Evolutionary conservation across 495 filamentous ascomycete species (phyloP).

Genomic region (Darksidea phi): DNA sequence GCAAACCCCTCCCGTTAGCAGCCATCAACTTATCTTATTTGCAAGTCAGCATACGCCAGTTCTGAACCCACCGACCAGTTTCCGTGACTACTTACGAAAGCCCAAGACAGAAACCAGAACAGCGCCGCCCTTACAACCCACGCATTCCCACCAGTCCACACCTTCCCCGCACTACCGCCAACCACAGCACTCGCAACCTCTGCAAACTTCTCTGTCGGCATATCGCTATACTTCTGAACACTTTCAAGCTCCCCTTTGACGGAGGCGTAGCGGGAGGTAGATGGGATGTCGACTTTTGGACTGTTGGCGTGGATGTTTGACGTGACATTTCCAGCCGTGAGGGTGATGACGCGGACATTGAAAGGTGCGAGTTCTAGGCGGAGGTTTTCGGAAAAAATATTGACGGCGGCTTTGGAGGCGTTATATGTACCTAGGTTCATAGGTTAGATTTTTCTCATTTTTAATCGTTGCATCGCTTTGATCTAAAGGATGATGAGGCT

Average conservation of each 20-base stretch:
- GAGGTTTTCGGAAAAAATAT: slow-evolving; percentile 48
- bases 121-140: no score
- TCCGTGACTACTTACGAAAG: no score
- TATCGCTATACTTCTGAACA: no score
- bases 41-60: no score
- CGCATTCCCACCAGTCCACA: no score
- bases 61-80: no score
- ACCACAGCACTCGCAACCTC: no score
- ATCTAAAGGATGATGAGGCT: neutral
- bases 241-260: neutral
- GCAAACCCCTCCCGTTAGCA: no score
- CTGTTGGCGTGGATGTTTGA: slow-evolving; percentile 36
- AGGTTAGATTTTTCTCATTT: neutral
- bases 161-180: no score
- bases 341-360: slow-evolving; percentile 47
- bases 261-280: neutral
- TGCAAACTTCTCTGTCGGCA: no score
- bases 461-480: neutral
- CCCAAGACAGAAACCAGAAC: no score
- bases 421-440: slow-evolving; percentile 44
- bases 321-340: slow-evolving; percentile 43
- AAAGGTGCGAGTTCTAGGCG: slow-evolving; percentile 57
- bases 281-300: neutral
- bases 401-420: slow-evolving; percentile 55
- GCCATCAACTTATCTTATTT: no score